These are phyloP conservation scores for Boletus huronensis DNA, from an alignment of 768 basidiomycete genomes.

Conservation along the genomic window DNA sequence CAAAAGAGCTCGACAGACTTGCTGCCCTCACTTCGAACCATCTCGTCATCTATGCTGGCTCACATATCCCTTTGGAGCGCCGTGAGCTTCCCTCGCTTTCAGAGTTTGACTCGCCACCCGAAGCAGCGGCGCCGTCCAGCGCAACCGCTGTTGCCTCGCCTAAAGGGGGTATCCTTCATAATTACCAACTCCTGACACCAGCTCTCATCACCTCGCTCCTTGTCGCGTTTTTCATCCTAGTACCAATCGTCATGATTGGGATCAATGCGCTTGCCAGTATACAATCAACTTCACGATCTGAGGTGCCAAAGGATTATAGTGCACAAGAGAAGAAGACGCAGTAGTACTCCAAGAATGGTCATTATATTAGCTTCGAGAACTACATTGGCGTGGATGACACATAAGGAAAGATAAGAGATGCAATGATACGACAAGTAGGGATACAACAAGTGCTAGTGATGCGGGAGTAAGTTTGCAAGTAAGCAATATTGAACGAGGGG, in stretches of 20 bases:
- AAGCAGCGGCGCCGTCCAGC: slow-evolving; percentile 25
- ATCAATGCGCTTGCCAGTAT: slow-evolving; percentile 69
- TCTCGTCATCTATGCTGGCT: slow-evolving; percentile 65
- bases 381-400: slow-evolving; percentile 14
- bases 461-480: slow-evolving; percentile 13
- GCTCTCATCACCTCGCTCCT: slow-evolving; percentile 66
- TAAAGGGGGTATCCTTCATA: slow-evolving; percentile 60
- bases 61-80: slow-evolving; percentile 38
- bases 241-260: slow-evolving; percentile 64
- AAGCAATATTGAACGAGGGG: slow-evolving; percentile 5
- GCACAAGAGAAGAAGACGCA: slow-evolving; percentile 76
- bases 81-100: slow-evolving; percentile 37
- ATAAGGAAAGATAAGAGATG: slow-evolving; percentile 26
- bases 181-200: slow-evolving; percentile 76
- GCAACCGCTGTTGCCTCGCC: slow-evolving; percentile 32
- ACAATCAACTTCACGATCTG: slow-evolving; percentile 62
- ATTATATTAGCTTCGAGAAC: slow-evolving; percentile 17
- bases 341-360: slow-evolving; percentile 35
- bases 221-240: slow-evolving; percentile 59
- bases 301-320: slow-evolving; percentile 61
- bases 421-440: slow-evolving; percentile 23
- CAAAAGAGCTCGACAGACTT: slow-evolving; percentile 47
- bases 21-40: slow-evolving; percentile 52
- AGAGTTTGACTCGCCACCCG: slow-evolving; percentile 28
- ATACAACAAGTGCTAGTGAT: slow-evolving; percentile 32